Percentiles rank a stretch among this genome's conserved stretches.
These are phyloP conservation scores for Graphium sp. DNA, from an alignment of 2,329 filamentous ascomycete genomes.

Conservation along the genomic window DNA sequence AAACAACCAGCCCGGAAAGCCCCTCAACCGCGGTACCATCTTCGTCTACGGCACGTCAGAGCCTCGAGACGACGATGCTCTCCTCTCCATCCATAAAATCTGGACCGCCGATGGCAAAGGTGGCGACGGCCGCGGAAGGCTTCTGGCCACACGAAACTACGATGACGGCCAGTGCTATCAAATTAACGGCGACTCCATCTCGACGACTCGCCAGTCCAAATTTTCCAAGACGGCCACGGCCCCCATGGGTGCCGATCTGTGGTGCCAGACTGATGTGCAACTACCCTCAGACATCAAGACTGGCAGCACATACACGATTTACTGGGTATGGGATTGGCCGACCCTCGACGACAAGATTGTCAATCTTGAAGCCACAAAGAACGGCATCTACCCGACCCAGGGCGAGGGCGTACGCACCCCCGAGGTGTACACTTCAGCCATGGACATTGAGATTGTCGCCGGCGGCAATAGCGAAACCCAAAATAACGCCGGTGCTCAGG, in stretches of 20 bases:
- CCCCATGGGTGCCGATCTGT: slow-evolving; percentile 41
- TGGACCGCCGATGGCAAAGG: slow-evolving; percentile 74
- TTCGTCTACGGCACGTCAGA: slow-evolving; percentile 57
- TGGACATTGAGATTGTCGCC: slow-evolving; percentile 20
- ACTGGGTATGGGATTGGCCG: slow-evolving; percentile 97
- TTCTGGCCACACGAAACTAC: slow-evolving; percentile 64
- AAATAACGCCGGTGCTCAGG: slow-evolving; percentile 18
- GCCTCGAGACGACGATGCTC: slow-evolving; percentile 30
- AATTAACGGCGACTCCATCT: slow-evolving; percentile 43
- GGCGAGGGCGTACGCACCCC: slow-evolving; percentile 9
- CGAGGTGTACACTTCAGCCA: slow-evolving; percentile 23
- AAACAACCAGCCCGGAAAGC: slow-evolving; percentile 38
- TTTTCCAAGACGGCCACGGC: slow-evolving; percentile 32
- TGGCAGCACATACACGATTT: slow-evolving; percentile 58
- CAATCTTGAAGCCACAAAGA: slow-evolving; percentile 19
- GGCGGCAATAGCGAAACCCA: slow-evolving; percentile 1
- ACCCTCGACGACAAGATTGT: slow-evolving; percentile 29
- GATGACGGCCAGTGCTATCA: slow-evolving; percentile 90
- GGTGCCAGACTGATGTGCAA: slow-evolving; percentile 68
- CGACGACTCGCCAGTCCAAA: slow-evolving; percentile 36
- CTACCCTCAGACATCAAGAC: slow-evolving; percentile 50
- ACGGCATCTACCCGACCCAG: slow-evolving; percentile 19
- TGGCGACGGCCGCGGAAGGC: slow-evolving; percentile 59
- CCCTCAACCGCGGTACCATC: slow-evolving; percentile 50
- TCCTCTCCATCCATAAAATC: slow-evolving; percentile 49